These are phyloP conservation scores for Botrytis elliptica DNA, from an alignment of 2,329 filamentous ascomycete species.

Conservation along the genomic window DNA sequence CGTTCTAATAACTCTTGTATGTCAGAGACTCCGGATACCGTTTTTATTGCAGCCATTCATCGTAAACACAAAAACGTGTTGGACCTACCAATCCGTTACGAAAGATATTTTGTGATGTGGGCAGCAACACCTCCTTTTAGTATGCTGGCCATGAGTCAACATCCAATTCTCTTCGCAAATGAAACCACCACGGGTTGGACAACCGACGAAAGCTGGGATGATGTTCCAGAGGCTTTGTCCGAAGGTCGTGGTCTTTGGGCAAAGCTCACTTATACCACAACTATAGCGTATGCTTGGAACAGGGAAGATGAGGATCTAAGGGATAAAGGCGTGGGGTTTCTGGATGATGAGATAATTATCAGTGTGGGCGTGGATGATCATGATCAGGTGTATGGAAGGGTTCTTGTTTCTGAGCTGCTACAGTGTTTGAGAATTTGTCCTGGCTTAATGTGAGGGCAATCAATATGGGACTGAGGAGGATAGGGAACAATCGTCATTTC, in stretches of 20 bases:
- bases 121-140: constrained; percentile 40
- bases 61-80: constrained; percentile 41
- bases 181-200: constrained; percentile 42
- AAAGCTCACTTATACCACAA: constrained; percentile 43
- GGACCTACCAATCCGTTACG: constrained; percentile 42
- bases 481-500: background rate
- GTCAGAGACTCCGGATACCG: constrained; percentile 29
- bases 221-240: constrained; percentile 26
- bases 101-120: constrained; percentile 43
- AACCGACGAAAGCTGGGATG: constrained; percentile 40
- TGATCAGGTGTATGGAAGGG: constrained; percentile 39
- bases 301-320: constrained; percentile 37
- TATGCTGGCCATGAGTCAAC: constrained; percentile 40
- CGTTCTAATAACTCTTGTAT: constrained; percentile 34
- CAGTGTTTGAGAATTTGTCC: constrained; percentile 49
- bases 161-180: constrained; percentile 41
- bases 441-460: constrained; percentile 41
- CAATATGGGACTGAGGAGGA: background rate
- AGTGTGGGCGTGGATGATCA: constrained; percentile 43
- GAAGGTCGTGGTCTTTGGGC: constrained; percentile 33
- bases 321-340: constrained; percentile 40
- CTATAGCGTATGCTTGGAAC: constrained; percentile 42
- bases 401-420: constrained; percentile 39
- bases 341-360: constrained; percentile 44
- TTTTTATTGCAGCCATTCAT: constrained; percentile 42